These are phyloP conservation scores for Gypsophila paniculata DNA, from an alignment of 179 eudicot genomes.

Conservation along the genomic window DNA sequence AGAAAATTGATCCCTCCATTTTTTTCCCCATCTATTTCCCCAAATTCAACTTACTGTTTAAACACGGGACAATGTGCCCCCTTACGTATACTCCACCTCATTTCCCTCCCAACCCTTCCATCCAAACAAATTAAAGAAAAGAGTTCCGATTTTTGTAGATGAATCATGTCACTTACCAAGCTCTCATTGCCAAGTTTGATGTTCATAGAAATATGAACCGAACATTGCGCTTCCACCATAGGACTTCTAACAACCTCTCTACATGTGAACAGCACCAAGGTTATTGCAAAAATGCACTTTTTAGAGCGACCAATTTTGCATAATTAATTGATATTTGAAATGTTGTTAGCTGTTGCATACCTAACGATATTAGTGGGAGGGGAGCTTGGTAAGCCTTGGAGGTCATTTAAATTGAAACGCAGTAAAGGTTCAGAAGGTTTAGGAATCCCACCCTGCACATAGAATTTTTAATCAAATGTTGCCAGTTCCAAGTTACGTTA, in stretches of 20 bases:
- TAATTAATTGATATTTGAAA: not conserved
- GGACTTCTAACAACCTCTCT: slow-evolving; percentile 81
- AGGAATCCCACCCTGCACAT: slow-evolving; percentile 77
- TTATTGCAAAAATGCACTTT: not conserved
- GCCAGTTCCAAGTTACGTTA: slow-evolving; percentile 5
- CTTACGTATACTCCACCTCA: too few relatives aligned
- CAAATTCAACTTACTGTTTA: too few relatives aligned
- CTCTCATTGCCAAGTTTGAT: slow-evolving; percentile 51
- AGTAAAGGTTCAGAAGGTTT: slow-evolving; percentile 49
- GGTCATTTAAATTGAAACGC: slow-evolving; percentile 53
- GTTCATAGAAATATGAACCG: slow-evolving; percentile 67
- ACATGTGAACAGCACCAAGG: slow-evolving; percentile 18
- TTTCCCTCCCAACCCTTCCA: too few relatives aligned
- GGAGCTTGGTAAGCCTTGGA: slow-evolving; percentile 68
- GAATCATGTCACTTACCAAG: slow-evolving; percentile 39
- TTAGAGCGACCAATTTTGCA: not conserved
- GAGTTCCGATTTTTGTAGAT: not conserved
- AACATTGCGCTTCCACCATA: slow-evolving; percentile 92
- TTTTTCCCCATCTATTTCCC: too few relatives aligned
- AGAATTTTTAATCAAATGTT: slow-evolving; percentile 11
- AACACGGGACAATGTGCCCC: too few relatives aligned
- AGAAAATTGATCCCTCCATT: too few relatives aligned
- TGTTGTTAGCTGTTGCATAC: slow-evolving; percentile 25
- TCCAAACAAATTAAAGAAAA: not conserved
- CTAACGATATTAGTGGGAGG: slow-evolving; percentile 53